phyloP scores from a whole-genome alignment of 345 rosid species.

The Firmiana major region DNA sequence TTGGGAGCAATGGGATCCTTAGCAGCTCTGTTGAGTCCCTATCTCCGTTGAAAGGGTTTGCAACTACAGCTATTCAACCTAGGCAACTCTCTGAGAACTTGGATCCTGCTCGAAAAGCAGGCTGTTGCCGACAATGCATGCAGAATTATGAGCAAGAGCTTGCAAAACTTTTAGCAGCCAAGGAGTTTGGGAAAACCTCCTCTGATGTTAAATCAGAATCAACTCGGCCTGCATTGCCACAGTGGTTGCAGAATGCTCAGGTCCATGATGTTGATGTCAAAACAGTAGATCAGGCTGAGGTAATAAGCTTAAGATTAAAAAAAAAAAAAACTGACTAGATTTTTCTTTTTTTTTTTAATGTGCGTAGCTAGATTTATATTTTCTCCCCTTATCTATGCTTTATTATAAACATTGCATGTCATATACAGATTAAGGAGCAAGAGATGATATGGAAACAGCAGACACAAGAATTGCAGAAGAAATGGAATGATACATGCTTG shows the following conservation, averaged over 20 bases:
- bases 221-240: conserved; percentile 44
- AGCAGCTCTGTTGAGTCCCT: conserved; percentile 53
- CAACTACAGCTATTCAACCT: conserved; percentile 30
- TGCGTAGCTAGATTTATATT: not conserved
- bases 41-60: conserved; percentile 52
- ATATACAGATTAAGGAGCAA: conserved; percentile 54
- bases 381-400: not conserved
- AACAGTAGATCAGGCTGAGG: conserved; percentile 40
- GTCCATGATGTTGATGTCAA: conserved; percentile 30
- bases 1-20: conserved; percentile 53
- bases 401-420: not conserved
- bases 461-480: conserved; percentile 64
- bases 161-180: conserved; percentile 31
- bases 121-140: conserved; percentile 65
- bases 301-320: conserved; percentile 13
- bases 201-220: conserved; percentile 48
- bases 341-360: not conserved
- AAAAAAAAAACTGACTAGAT: not conserved
- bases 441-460: conserved; percentile 45
- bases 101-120: conserved; percentile 39
- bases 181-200: conserved; percentile 39
- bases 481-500: conserved; percentile 73
- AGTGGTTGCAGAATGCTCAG: conserved; percentile 79
- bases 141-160: conserved; percentile 67
- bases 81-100: conserved; percentile 43